A percentile compares a stretch with the other conserved stretches of the same genome.
Evolutionary conservation across 805 yeast genomes (phyloP).

Genomic region (Wickerhamomyces mucosus): DNA sequence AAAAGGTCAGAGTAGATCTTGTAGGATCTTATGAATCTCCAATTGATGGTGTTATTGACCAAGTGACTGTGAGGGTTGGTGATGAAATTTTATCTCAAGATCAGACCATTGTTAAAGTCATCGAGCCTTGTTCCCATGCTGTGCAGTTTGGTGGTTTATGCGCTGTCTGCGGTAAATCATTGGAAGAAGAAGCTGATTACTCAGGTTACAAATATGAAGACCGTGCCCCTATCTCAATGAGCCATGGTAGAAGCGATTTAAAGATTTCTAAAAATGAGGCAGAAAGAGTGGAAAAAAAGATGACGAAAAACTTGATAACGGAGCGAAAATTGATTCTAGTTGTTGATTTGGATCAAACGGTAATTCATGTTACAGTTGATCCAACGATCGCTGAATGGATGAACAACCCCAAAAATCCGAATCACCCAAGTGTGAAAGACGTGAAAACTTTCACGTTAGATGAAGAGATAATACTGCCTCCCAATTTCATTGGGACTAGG

Average conservation of each 20-base stretch:
- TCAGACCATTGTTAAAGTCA: conserved; percentile 44
- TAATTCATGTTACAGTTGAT: conserved; percentile 95
- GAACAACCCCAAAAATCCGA: conserved; percentile 74
- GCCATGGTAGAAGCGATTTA: conserved; percentile 79
- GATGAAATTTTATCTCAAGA: conserved; percentile 44
- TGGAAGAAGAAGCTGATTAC: conserved; percentile 68
- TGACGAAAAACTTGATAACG: conserved; percentile 49
- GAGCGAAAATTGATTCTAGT: conserved; percentile 75
- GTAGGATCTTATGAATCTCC: conserved; percentile 80
- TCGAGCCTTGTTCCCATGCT: conserved; percentile 84
- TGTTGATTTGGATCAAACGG: conserved; percentile 95
- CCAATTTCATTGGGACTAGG: conserved; percentile 49
- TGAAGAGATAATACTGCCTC: conserved; percentile 58
- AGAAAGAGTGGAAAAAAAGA: conserved; percentile 60
- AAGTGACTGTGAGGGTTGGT: conserved; percentile 42
- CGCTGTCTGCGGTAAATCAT: conserved; percentile 80
- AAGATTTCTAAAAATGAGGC: conserved; percentile 85
- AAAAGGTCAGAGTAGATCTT: conserved; percentile 45
- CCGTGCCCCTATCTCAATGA: conserved; percentile 79
- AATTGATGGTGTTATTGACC: conserved; percentile 55
- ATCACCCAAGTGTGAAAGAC: conserved; percentile 75
- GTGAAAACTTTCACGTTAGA: conserved; percentile 69
- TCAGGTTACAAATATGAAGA: conserved; percentile 45
- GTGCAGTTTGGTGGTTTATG: conserved; percentile 94
- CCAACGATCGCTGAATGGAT: conserved; percentile 98